Conservation (phyloP, 2,329 filamentous ascomycete genomes). For the Botrytis galanthina region DNA sequence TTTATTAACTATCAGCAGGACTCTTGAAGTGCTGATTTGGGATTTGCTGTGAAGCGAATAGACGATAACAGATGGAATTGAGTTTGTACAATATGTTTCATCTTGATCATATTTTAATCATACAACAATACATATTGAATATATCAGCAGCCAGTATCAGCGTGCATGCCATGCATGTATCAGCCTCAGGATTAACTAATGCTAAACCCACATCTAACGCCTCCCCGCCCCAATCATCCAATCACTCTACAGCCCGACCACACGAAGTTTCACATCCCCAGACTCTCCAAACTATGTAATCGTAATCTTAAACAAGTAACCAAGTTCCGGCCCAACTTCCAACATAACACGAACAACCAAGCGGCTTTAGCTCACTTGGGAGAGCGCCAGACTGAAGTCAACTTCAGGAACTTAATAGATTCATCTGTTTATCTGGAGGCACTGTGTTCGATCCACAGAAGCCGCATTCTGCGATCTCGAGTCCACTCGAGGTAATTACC, state of each 20-base stretch:
- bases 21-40: background rate
- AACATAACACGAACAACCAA: constrained; percentile 5
- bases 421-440: constrained; percentile 19
- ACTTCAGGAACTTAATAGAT: constrained; percentile 7
- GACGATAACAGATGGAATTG: background rate
- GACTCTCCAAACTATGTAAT: background rate
- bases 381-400: constrained; percentile 21
- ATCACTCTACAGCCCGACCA: background rate
- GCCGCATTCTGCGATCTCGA: constrained; percentile 19
- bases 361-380: constrained; percentile 23
- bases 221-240: background rate
- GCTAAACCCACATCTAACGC: background rate
- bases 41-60: too few relatives aligned
- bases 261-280: background rate
- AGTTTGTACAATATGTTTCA: background rate
- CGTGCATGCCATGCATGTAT: background rate
- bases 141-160: background rate
- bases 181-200: background rate
- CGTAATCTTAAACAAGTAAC: background rate
- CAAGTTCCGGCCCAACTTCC: accelerated
- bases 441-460: constrained; percentile 22
- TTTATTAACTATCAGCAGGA: background rate
- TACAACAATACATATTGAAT: background rate
- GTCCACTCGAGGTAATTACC: background rate
- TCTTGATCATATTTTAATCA: background rate